Percentiles rank a stretch among this genome's conserved stretches.
Evolutionary conservation across 2,329 filamentous ascomycete species (phyloP).

Genomic region (Mollisiaceae sp.): DNA sequence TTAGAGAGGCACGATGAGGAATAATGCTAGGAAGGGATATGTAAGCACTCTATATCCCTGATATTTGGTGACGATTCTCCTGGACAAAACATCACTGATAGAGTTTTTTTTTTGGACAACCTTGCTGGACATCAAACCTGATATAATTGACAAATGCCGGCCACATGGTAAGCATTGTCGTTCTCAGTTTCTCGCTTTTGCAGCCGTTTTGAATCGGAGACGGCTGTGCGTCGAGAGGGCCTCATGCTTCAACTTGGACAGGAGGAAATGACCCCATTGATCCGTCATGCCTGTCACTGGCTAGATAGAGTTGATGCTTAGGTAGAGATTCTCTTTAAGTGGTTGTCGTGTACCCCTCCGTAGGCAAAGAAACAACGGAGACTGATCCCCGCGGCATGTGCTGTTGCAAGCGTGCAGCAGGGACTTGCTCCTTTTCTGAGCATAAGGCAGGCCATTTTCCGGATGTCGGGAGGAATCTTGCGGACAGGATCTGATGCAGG

Average conservation of each 20-base stretch:
- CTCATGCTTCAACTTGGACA: slow-evolving; percentile 4
- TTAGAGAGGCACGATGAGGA: neutral
- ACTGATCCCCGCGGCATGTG: slow-evolving; percentile 1
- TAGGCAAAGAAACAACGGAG: neutral
- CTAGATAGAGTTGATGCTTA: slow-evolving; percentile 1
- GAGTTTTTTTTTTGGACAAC: neutral
- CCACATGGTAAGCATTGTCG: slow-evolving; percentile 8
- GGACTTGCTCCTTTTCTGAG: neutral
- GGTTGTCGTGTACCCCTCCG: neutral
- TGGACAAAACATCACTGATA: neutral
- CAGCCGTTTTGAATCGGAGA: slow-evolving; percentile 1
- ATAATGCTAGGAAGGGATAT: neutral
- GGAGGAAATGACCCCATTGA: slow-evolving; percentile 2
- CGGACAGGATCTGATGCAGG: slow-evolving; percentile 8
- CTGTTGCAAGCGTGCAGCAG: slow-evolving; percentile 1
- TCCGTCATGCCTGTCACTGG: slow-evolving; percentile 5
- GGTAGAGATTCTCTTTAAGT: neutral
- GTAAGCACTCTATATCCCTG: neutral
- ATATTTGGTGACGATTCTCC: neutral
- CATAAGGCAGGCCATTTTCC: neutral
- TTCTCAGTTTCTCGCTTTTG: neutral
- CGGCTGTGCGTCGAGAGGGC: neutral
- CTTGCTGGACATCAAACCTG: neutral
- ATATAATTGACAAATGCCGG: slow-evolving; percentile 6
- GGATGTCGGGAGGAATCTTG: slow-evolving; percentile 1